Evolutionary conservation across 2,329 filamentous ascomycete genomes (phyloP).

Genomic region (Hansfordia pulvinata): DNA sequence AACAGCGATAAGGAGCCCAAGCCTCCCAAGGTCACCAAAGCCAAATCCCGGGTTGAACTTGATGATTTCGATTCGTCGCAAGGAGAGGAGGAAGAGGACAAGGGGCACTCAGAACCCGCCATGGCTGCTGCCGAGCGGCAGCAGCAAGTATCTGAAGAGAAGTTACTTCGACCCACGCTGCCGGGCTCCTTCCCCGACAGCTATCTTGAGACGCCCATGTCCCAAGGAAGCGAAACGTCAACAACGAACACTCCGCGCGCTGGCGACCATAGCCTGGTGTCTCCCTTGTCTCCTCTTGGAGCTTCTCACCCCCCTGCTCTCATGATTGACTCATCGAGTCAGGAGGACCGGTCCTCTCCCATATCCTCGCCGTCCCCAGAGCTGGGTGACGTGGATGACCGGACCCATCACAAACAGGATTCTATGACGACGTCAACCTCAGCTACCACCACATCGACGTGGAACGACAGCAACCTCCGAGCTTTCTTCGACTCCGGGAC

Average conservation of each 20-base stretch:
- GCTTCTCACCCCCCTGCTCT: conserved; percentile 56
- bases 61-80: conserved; percentile 57
- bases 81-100: conserved; percentile 22
- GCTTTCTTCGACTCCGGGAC: conserved; percentile 84
- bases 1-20: conserved; percentile 34
- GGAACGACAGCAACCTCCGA: conserved; percentile 77
- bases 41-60: conserved; percentile 50
- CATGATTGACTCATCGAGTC: conserved; percentile 57
- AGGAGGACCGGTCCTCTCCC: conserved; percentile 50
- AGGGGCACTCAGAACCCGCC: conserved; percentile 12
- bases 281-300: conserved; percentile 36
- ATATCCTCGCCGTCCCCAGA: conserved; percentile 53
- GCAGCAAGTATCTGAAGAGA: conserved; percentile 11
- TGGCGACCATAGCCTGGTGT: conserved; percentile 36
- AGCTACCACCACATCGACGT: conserved; percentile 48
- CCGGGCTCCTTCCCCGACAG: conserved; percentile 28
- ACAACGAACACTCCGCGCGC: conserved; percentile 11
- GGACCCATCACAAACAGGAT: conserved; percentile 27
- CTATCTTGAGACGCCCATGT: conserved; percentile 17
- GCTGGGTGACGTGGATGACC: conserved; percentile 34
- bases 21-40: conserved; percentile 41
- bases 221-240: conserved; percentile 19
- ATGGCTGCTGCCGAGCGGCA: conserved; percentile 12
- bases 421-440: conserved; percentile 40
- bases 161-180: conserved; percentile 17